phyloP scores from a whole-genome alignment of 1,284 basidiomycete genomes.

The Boletellus deceptivus region DNA sequence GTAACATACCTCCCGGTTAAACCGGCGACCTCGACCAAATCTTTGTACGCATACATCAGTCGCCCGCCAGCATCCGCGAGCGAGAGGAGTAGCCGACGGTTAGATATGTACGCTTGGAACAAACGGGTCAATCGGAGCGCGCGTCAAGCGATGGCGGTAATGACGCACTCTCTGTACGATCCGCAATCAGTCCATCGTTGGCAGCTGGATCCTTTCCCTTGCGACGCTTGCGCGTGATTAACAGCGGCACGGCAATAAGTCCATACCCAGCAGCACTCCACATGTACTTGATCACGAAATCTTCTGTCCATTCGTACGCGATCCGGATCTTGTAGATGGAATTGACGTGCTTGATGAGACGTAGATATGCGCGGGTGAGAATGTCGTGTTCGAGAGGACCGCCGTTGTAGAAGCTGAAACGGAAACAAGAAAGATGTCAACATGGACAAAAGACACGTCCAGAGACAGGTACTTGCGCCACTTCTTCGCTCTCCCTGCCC shows the following conservation, averaged over 20 bases:
- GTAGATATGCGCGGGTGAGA: constrained; percentile 75
- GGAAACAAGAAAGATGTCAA: constrained; percentile 4
- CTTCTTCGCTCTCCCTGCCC: constrained; percentile 90
- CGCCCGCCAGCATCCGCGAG: constrained; percentile 94
- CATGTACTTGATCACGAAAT: constrained; percentile 91
- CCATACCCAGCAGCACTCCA: constrained; percentile 91
- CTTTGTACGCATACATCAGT: constrained; percentile 90
- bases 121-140: background rate
- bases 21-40: constrained; percentile 90
- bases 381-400: constrained; percentile 84
- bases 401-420: constrained; percentile 84
- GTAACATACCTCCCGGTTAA: constrained; percentile 68
- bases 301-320: constrained; percentile 88
- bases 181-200: constrained; percentile 44
- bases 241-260: constrained; percentile 84
- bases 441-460: background rate
- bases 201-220: constrained; percentile 3
- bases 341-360: constrained; percentile 86
- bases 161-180: constrained; percentile 61
- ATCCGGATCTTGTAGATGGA: constrained; percentile 90
- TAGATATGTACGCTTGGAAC: constrained; percentile 90
- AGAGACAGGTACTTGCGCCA: constrained; percentile 61
- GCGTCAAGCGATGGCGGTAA: background rate
- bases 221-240: constrained; percentile 52
- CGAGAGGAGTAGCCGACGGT: constrained; percentile 87